Conservation (phyloP, 1,284 basidiomycete species). For the Phlebopus sp. region DNA sequence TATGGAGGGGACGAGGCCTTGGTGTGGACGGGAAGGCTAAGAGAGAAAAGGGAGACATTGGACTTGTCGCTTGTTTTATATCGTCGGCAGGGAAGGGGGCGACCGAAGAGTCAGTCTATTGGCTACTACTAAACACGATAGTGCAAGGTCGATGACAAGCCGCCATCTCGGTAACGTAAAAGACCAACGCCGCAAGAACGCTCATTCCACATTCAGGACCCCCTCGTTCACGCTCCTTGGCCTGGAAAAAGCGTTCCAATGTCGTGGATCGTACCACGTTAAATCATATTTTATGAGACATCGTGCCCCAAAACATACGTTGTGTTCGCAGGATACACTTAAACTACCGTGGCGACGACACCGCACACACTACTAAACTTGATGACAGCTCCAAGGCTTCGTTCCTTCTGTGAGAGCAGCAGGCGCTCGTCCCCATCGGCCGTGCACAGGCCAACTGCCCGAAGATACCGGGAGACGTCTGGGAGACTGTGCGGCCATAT, state of each 20-base stretch:
- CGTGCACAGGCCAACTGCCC: background rate
- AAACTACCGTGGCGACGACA: slow-evolving; percentile 4
- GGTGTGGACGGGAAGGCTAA: slow-evolving; percentile 3
- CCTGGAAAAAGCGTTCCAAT: background rate
- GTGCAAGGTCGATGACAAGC: too few relatives aligned
- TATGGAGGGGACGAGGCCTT: background rate
- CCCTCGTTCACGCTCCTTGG: background rate
- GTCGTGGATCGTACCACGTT: background rate
- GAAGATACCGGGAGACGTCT: background rate
- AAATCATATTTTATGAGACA: background rate
- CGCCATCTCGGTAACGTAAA: too few relatives aligned
- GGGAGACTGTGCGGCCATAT: too few relatives aligned
- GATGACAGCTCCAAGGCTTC: slow-evolving; percentile 12
- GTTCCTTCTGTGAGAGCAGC: background rate
- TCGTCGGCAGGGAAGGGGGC: background rate
- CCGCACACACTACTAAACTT: slow-evolving; percentile 21
- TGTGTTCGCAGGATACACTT: background rate
- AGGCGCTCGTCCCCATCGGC: background rate
- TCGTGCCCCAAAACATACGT: background rate
- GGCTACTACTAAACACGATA: background rate
- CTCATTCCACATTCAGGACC: background rate
- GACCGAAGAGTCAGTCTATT: background rate
- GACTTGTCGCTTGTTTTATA: slow-evolving; percentile 24
- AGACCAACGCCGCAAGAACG: background rate
- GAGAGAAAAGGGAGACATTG: background rate